Evolutionary conservation across 352 stramenopile genomes (phyloP).

Genomic region (Bremia lactucae): DNA sequence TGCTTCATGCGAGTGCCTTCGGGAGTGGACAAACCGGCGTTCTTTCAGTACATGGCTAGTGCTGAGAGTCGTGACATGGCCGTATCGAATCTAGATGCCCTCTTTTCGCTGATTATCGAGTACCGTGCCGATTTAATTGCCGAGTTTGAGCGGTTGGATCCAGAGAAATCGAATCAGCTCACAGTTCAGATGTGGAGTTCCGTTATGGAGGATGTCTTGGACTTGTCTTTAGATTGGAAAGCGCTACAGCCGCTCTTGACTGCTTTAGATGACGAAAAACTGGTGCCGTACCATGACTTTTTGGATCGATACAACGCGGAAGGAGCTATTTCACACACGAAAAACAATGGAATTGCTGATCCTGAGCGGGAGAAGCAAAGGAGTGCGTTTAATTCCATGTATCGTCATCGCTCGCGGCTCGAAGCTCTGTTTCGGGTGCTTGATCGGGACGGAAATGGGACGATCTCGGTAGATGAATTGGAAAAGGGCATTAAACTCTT

Average conservation of each 20-base stretch:
- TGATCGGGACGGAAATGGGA: conserved; percentile 74
- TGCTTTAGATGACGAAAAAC: conserved; percentile 47
- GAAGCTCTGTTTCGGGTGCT: conserved; percentile 78
- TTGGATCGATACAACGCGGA: conserved; percentile 66
- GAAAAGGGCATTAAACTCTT: conserved; percentile 71
- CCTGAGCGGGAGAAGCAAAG: conserved; percentile 41
- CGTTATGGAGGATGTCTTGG: conserved; percentile 72
- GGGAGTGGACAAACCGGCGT: conserved; percentile 60
- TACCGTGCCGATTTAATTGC: conserved; percentile 50
- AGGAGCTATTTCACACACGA: conserved; percentile 18
- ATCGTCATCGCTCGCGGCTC: conserved; percentile 67
- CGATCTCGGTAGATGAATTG: conserved; percentile 72
- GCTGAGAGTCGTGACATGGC: conserved; percentile 70
- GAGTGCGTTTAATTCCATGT: conserved; percentile 72
- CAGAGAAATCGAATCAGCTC: conserved; percentile 29
- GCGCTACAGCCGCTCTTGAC: conserved; percentile 67
- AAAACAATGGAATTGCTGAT: conserved; percentile 21
- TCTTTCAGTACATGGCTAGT: conserved; percentile 84
- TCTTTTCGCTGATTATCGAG: conserved; percentile 81
- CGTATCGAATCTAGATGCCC: conserved; percentile 67
- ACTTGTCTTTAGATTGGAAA: conserved; percentile 71
- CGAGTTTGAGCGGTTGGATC: conserved; percentile 52
- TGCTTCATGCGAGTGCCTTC: conserved; percentile 79
- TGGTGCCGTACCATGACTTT: conserved; percentile 68
- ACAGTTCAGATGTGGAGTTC: conserved; percentile 38